Evolutionary conservation across 805 yeast genomes (phyloP), one percentile per base, ranked within the genome.

Genomic region (Metahyphopichia silvanorum): DNA sequence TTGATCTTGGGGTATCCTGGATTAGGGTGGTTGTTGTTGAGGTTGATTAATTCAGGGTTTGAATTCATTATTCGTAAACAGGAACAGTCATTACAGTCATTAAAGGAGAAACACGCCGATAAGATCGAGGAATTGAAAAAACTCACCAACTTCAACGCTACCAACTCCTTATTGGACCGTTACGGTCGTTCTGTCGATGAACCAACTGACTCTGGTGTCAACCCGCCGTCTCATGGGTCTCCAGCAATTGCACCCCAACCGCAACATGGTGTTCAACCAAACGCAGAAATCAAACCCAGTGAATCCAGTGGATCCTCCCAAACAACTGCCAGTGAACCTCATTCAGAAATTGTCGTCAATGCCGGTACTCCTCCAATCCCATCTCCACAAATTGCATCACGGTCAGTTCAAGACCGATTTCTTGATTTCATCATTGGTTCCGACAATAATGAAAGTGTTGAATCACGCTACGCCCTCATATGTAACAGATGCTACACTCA

Each of bases 81-180:
- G 36, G 41, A 49, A 17, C 41, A 31, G 14, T 21, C 34, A 7
- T 46, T 63, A 38, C 38, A 32, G 34, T 34, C 39, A 9, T 54
- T 79, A 32, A 57, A 61, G 35, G 63, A 62, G 16, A 54, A 65
- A 29, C 86, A 80, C 38, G 60, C 63, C 34, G 56, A 57, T 16
- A 77, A 79, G 50, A 69, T 84, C 30, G 83, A 80, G 15, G 84
- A 79, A 39, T 63, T 84, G 56, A 85, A 85, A 56, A 66, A 72
- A 35, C 69, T 76, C 48, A 84, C 95, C 11, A 82, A 85, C 43
- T 91, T 77, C 55, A 74, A 82, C 46, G 71, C 80, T 10, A 85
- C 96, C 1, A 79, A 78, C 55, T 78, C 82, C n/a, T 66, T 89
- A 28, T 60, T 89, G 27, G 74, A 71, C 32, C 69, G 88, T 47